Evolutionary conservation across 495 filamentous ascomycete genomes (phyloP).

Genomic region (Aspergillus olivimuriae): DNA sequence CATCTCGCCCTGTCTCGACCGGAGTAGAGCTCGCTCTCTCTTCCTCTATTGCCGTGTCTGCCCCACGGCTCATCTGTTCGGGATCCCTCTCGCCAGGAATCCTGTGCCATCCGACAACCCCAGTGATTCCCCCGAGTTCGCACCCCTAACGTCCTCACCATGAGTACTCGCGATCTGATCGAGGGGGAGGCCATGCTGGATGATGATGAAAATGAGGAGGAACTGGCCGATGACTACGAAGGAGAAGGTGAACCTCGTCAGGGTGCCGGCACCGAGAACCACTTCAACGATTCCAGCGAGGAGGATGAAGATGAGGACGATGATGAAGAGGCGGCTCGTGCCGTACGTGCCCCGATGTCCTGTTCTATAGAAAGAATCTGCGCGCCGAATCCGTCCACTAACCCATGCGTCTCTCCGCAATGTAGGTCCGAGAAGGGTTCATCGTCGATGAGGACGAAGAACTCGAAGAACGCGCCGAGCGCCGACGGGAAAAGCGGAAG

Average conservation of each 20-base stretch:
- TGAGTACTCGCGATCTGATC: constrained; percentile 76
- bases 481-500: constrained; percentile 61
- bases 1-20: no score
- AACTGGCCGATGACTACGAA: constrained; percentile 70
- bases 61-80: no score
- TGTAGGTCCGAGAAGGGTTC: constrained; percentile 83
- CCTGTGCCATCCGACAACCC: background rate
- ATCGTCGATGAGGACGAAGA: constrained; percentile 93
- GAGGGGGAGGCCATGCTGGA: constrained; percentile 80
- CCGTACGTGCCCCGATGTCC: constrained; percentile 27
- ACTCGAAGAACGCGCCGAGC: constrained; percentile 55
- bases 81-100: no score
- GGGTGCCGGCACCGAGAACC: constrained; percentile 35
- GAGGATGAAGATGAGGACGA: constrained; percentile 97
- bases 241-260: constrained; percentile 54
- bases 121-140: no score
- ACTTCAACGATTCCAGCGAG: constrained; percentile 78
- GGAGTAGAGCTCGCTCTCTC: no score
- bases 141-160: constrained; percentile 33
- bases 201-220: constrained; percentile 86
- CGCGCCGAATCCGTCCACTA: constrained; percentile 1
- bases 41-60: no score
- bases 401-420: background rate
- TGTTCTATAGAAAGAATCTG: no score
- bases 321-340: constrained; percentile 67